Percentiles rank a stretch among this genome's conserved stretches.
Evolutionary conservation across 148 eudicot genomes (phyloP).

Genomic region (Simmondsia chinensis): DNA sequence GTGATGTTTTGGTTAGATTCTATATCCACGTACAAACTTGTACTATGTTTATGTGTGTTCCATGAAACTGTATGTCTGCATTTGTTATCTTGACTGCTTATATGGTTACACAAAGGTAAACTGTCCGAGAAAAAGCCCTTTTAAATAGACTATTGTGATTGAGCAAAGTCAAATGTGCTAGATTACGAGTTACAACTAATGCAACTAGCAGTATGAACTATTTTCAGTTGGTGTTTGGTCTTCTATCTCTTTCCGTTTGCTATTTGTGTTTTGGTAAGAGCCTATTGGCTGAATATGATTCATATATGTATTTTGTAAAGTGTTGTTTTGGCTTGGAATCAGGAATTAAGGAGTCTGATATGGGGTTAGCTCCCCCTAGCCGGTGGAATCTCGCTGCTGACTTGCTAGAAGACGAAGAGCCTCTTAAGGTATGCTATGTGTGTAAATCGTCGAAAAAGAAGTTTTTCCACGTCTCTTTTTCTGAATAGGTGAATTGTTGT

Average conservation of each 20-base stretch:
- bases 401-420: constrained; percentile 99
- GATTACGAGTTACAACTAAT: too few relatives aligned
- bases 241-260: not conserved
- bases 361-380: constrained; percentile 94
- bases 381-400: constrained; percentile 99
- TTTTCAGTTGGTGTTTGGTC: too few relatives aligned
- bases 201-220: too few relatives aligned
- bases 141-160: too few relatives aligned
- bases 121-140: too few relatives aligned
- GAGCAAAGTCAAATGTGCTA: too few relatives aligned
- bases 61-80: too few relatives aligned
- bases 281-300: not conserved
- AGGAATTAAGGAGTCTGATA: constrained; percentile 99
- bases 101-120: too few relatives aligned
- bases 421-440: constrained; percentile 64
- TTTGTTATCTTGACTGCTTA: too few relatives aligned
- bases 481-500: constrained; percentile 5
- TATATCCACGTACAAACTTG: too few relatives aligned
- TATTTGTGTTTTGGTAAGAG: not conserved
- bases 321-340: constrained; percentile 2
- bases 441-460: not conserved
- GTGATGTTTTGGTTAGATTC: too few relatives aligned
- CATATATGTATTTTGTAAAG: not conserved
- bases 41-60: too few relatives aligned
- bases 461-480: not conserved